Evolutionary conservation across 768 basidiomycete species (phyloP).

Genomic region (Plicaturopsis crispa): DNA sequence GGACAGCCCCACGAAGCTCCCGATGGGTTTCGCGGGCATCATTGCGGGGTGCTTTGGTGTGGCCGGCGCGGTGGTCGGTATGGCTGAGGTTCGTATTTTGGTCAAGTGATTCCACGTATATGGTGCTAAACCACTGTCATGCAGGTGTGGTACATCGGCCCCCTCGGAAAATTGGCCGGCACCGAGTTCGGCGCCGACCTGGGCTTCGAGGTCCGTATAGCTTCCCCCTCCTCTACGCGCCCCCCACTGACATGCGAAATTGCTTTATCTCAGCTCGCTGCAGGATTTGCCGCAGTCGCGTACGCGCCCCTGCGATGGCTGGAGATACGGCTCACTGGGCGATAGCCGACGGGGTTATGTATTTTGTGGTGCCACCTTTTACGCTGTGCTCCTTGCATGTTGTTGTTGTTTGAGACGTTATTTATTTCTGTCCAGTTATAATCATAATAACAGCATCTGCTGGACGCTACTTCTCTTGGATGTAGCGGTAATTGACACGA

Average conservation of each 20-base stretch:
- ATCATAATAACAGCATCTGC: too few relatives aligned
- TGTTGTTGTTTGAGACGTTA: too few relatives aligned
- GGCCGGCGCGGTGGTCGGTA: constrained; percentile 41
- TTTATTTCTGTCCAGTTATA: too few relatives aligned
- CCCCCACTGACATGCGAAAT: not conserved
- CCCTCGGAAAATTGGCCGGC: constrained; percentile 34
- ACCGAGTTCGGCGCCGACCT: constrained; percentile 40
- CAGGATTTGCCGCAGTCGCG: constrained; percentile 35
- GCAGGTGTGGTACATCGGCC: constrained; percentile 42
- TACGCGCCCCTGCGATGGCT: constrained; percentile 42
- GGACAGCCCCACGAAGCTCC: constrained; percentile 36
- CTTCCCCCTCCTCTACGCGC: not conserved
- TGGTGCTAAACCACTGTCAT: not conserved
- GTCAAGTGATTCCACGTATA: not conserved
- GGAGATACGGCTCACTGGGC: constrained; percentile 36
- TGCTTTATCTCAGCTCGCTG: constrained; percentile 27
- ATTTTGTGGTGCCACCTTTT: too few relatives aligned
- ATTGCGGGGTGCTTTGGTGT: constrained; percentile 39
- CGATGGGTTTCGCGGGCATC: constrained; percentile 40
- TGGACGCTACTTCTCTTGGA: too few relatives aligned
- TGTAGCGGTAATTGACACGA: too few relatives aligned
- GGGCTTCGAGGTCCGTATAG: constrained; percentile 39
- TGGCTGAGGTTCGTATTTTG: constrained; percentile 31
- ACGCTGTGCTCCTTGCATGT: too few relatives aligned
- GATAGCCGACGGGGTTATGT: too few relatives aligned